Evolutionary conservation across 768 basidiomycete genomes (phyloP), one percentile per base, ranked within the genome.

Genomic region (Termitomyces bulborhizus): DNA sequence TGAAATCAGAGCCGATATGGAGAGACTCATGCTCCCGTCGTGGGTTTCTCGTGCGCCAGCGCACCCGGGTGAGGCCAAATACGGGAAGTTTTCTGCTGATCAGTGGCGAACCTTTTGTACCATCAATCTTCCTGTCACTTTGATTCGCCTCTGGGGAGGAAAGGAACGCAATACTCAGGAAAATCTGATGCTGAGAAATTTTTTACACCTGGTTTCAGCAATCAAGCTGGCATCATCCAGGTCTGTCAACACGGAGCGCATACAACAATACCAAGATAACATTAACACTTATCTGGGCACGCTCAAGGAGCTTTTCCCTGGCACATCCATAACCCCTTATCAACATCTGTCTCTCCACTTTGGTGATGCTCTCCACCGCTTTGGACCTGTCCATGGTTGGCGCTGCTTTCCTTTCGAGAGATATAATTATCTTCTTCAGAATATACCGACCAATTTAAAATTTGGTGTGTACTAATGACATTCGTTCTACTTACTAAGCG

Each of bases 291-390:
- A 79, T 57, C 65, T 78, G 1, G 31, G 32, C 0, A 62, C 58
- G 1, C 26, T 77, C 3, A 50, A 58, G 0, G 46, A 57, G 0
- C 63, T 78, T 0, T 79, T 65, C 55, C 68, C 67, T 0, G 61
- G 63, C 11, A 55, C 58, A 4, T 43, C 46, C 1, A 52, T 77
- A 16, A 57, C 56, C 1, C 68, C 72, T 0, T 73, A 75, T 42
- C 74, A 78, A 6, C 78, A 78, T 56, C 47, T 74, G 3, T 55
- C 72, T 0, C 58, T 80, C 16, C 77, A 79, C 60, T 58, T 76
- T 24, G 57, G 59, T 0, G 54, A 65, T 3, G 61, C 65, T 21
- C 56, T 79, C 3, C 52, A 54, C 1, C 52, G 60, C 1, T 73
- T 71, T 57, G 73, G 75, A 1, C 73, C 75, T 0, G 63, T 62